A percentile compares a stretch with the other conserved stretches of the same genome.
Evolutionary conservation across 441 rosid species (phyloP).

Genomic region (Hypseocharis bilobata): DNA sequence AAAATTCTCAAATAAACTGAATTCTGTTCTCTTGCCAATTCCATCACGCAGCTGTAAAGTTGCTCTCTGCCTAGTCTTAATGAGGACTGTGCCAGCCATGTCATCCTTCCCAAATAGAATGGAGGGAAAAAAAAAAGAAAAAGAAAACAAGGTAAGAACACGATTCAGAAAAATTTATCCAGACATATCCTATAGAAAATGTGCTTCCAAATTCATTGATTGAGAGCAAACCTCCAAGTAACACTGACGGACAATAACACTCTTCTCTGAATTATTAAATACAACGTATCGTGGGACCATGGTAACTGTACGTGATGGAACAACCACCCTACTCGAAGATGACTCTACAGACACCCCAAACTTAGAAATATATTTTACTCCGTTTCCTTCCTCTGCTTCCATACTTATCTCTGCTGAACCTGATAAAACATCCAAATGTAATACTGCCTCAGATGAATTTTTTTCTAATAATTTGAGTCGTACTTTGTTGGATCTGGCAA

Average conservation of each 20-base stretch:
- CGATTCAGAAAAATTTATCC: constrained; percentile 13
- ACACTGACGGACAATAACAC: constrained; percentile 62
- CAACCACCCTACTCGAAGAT: constrained; percentile 36
- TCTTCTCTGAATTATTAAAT: constrained; percentile 60
- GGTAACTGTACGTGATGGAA: constrained; percentile 60
- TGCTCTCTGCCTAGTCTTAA: constrained; percentile 52
- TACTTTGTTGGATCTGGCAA: constrained; percentile 60
- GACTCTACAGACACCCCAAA: constrained; percentile 73
- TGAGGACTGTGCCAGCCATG: constrained; percentile 36
- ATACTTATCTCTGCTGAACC: constrained; percentile 78
- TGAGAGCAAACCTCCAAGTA: constrained; percentile 58
- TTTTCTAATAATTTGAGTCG: constrained; percentile 47
- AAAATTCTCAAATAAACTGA: constrained; percentile 66
- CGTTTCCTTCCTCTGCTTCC: constrained; percentile 48
- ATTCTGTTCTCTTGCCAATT: constrained; percentile 45
- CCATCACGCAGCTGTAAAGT: constrained; percentile 48
- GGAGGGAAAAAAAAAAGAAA: constrained; percentile 16
- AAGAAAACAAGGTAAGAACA: constrained; percentile 21
- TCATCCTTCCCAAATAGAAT: constrained; percentile 44
- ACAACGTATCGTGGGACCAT: constrained; percentile 71
- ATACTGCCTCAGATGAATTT: constrained; percentile 44
- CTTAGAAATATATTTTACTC: constrained; percentile 47
- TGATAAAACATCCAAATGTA: constrained; percentile 80
- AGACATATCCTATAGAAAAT: constrained; percentile 18
- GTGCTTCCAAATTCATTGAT: constrained; percentile 13